Base-by-base conservation (phyloP, 2,329 filamentous ascomycete species). In the Sclerotinia glacialis region DNA sequence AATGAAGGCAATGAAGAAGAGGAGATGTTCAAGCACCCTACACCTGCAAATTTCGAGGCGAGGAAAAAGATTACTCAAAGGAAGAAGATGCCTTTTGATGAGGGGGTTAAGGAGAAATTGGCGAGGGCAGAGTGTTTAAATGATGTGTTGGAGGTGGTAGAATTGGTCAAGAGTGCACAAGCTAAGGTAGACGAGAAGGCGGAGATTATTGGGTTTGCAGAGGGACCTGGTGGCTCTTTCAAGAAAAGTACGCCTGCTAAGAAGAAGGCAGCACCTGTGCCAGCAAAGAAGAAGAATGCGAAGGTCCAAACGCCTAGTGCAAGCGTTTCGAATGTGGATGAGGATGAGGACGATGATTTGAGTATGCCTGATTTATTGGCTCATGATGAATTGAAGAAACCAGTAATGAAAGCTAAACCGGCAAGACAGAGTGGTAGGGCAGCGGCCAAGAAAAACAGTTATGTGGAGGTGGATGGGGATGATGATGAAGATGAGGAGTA, bases 341-440 rank as follows among this genome's bases (percentile, higher is more conserved):
- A 46, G 23, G 72, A 71, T 21, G 74, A 74, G 23, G 73, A 73
- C 16, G 75, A 75, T 18, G 76, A 77, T 60, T 68, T 73, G 52
- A 74, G 74, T 62, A 76, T 80, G 69, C 77, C 77, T 67, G 79
- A 80, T 66, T 71, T 81, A 50, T 79, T 77, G 53, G 75, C 76
- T 54, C 74, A 69, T 47, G 67, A 71, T 18, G 53, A 44, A 46
- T 40, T 55, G 26, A n/a, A 23, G 14, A 67, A 55, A 58, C 53
- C 18, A 9, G 28, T 42, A 12, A 67, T 50, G 12, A 49, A 42
- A 44, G 54, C 67, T 28, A 55, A 42, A 18, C 67, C 69, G 12
- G 65, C 68, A 21, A 66, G 71, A 65, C 70, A 72, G 44, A 73
- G 71, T 64, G 65, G 61, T 9, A 72, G 72, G 40, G 68, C 67